A percentile compares a stretch with the other conserved stretches of the same genome.
These are phyloP conservation scores for Phytophthora aleatoria DNA, from an alignment of 352 stramenopile genomes.

Conservation along the genomic window DNA sequence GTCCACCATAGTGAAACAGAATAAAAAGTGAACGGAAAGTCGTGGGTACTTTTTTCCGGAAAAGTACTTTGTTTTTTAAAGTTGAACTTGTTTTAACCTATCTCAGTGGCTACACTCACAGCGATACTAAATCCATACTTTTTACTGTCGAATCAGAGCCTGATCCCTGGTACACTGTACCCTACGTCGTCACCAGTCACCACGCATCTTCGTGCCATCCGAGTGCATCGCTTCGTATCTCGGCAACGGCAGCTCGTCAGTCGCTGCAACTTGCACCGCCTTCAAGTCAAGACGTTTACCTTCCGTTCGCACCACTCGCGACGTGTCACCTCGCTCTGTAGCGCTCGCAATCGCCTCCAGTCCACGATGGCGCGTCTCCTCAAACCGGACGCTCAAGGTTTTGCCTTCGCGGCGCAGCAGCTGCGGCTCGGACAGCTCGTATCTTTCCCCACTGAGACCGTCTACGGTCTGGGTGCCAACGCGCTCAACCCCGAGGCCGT, in stretches of 20 bases:
- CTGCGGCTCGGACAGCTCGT: constrained; percentile 84
- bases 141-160: no score
- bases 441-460: constrained; percentile 99
- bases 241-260: neutral
- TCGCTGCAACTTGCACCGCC: constrained; percentile 11
- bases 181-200: neutral
- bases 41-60: no score
- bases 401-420: constrained; percentile 57
- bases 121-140: no score
- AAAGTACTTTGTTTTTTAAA: no score
- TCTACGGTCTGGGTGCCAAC: constrained; percentile 99
- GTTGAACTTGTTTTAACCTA: no score
- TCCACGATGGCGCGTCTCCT: constrained; percentile 55
- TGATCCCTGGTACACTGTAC: neutral
- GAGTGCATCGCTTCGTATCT: constrained; percentile 9
- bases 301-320: constrained; percentile 13
- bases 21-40: no score
- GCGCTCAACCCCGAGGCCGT: constrained; percentile 94
- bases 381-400: constrained; percentile 48
- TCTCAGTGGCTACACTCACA: no score
- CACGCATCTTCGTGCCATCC: neutral
- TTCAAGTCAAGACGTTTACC: constrained; percentile 21
- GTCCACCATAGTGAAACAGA: no score
- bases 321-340: constrained; percentile 19
- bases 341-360: constrained; percentile 6